Evolutionary conservation across 1,284 basidiomycete species (phyloP).

Genomic region (Naganishia sp.): DNA sequence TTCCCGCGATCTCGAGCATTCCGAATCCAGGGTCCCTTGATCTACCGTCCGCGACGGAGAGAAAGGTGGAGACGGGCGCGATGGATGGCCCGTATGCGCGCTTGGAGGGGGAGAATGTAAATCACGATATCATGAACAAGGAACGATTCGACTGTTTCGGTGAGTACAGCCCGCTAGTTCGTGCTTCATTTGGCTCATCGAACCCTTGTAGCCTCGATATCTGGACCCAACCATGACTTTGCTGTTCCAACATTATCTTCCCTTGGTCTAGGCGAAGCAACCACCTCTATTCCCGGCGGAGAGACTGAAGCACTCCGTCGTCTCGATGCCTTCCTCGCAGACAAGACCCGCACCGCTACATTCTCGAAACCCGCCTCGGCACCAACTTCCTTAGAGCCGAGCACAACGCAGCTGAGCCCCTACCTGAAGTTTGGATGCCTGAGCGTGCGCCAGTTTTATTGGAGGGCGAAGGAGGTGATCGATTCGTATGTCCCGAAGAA

Average conservation of each 20-base stretch:
- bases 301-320: slow-evolving; percentile 56
- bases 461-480: slow-evolving; percentile 51
- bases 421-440: slow-evolving; percentile 60
- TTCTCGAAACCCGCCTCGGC: slow-evolving; percentile 60
- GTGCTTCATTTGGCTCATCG: neutral
- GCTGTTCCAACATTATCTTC: slow-evolving; percentile 57
- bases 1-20: slow-evolving; percentile 41
- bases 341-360: slow-evolving; percentile 52
- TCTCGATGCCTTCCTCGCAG: slow-evolving; percentile 53
- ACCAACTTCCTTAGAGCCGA: slow-evolving; percentile 55
- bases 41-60: slow-evolving; percentile 34
- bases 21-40: slow-evolving; percentile 45
- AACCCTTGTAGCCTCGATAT: slow-evolving; percentile 46
- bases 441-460: slow-evolving; percentile 55
- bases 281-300: slow-evolving; percentile 58
- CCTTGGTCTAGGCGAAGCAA: slow-evolving; percentile 55
- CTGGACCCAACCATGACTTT: slow-evolving; percentile 54
- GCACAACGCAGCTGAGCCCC: slow-evolving; percentile 55
- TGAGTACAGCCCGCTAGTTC: slow-evolving; percentile 26
- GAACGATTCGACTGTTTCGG: slow-evolving; percentile 46
- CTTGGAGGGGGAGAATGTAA: slow-evolving; percentile 42
- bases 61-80: slow-evolving; percentile 29
- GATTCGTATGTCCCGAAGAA: slow-evolving; percentile 38
- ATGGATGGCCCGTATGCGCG: slow-evolving; percentile 24
- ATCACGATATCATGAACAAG: slow-evolving; percentile 44